Conservation (phyloP, 2,329 filamentous ascomycete species). For the Ceratocystis eucalypticola region DNA sequence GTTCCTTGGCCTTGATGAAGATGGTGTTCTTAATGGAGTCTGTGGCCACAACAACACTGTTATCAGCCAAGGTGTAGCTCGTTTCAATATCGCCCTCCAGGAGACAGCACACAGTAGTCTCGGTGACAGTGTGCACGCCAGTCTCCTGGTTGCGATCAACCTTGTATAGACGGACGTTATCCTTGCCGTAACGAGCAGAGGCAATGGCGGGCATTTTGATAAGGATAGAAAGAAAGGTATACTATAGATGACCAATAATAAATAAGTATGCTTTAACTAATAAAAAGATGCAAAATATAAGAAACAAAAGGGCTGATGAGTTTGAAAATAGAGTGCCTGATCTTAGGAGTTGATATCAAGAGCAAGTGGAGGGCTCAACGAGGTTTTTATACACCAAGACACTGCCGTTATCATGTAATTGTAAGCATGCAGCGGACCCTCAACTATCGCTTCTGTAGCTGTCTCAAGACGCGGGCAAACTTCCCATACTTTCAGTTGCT, state of each 20-base stretch:
- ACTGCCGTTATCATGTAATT: background rate
- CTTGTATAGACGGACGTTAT: conserved; percentile 97
- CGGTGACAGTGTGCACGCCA: conserved; percentile 70
- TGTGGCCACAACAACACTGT: conserved; percentile 87
- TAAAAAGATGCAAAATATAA: background rate
- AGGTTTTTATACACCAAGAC: background rate
- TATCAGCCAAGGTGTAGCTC: conserved; percentile 87
- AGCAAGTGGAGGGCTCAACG: background rate
- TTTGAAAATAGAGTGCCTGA: background rate
- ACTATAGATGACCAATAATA: background rate
- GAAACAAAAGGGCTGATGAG: background rate
- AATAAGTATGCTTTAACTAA: background rate
- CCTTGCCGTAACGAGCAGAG: conserved; percentile 73
- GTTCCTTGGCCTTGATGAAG: conserved; percentile 88
- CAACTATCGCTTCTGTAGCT: background rate
- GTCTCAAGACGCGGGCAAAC: background rate
- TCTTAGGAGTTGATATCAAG: background rate
- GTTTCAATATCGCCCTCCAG: conserved; percentile 83
- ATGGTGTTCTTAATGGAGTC: conserved; percentile 97
- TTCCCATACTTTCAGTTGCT: background rate
- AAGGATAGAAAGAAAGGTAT: background rate
- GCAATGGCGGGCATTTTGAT: conserved; percentile 40
- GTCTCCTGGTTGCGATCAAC: conserved; percentile 67
- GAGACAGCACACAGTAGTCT: conserved; percentile 89
- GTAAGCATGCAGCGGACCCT: background rate